A percentile compares a stretch with the other conserved stretches of the same genome.
Conservation (phyloP, 306 rosid genomes). For the Prunus mira region DNA sequence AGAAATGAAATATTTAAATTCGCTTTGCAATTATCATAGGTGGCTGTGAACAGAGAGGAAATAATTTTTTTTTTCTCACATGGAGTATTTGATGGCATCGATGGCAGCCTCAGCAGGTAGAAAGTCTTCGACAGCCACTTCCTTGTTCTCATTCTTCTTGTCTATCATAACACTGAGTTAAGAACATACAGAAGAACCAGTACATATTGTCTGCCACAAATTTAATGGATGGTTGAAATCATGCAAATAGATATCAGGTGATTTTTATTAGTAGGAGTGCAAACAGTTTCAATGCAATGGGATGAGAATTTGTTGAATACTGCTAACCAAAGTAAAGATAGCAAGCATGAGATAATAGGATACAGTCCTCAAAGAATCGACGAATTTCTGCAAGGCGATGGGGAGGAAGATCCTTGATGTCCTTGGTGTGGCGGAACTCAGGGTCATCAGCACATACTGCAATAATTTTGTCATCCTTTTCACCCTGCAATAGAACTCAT, state of each 20-base stretch:
- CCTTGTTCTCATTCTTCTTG: conserved; percentile 98
- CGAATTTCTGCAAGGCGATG: conserved; percentile 96
- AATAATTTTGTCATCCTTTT: conserved; percentile 96
- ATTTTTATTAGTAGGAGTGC: background rate
- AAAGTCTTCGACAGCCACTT: conserved; percentile 90
- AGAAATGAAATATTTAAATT: background rate
- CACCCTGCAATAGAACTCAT: conserved; percentile 61
- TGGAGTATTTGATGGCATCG: conserved; percentile 83
- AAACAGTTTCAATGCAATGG: background rate
- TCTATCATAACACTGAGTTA: conserved; percentile 53
- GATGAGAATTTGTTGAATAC: too few relatives aligned
- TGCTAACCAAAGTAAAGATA: background rate
- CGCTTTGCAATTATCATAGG: background rate
- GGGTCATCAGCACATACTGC: conserved; percentile 99
- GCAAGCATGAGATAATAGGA: conserved; percentile 34
- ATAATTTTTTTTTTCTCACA: conserved; percentile 43
- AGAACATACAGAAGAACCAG: conserved; percentile 33
- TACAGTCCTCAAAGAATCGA: conserved; percentile 97
- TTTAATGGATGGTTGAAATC: too few relatives aligned
- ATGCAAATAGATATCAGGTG: background rate
- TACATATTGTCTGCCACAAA: background rate
- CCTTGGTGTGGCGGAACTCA: conserved; percentile 76
- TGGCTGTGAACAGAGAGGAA: background rate
- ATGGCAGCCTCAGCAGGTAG: conserved; percentile 78
- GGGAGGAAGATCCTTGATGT: conserved; percentile 89